Evolutionary conservation across 352 stramenopile species (phyloP), one percentile per base, ranked within the genome.

Genomic region (Globisporangium splendens): DNA sequence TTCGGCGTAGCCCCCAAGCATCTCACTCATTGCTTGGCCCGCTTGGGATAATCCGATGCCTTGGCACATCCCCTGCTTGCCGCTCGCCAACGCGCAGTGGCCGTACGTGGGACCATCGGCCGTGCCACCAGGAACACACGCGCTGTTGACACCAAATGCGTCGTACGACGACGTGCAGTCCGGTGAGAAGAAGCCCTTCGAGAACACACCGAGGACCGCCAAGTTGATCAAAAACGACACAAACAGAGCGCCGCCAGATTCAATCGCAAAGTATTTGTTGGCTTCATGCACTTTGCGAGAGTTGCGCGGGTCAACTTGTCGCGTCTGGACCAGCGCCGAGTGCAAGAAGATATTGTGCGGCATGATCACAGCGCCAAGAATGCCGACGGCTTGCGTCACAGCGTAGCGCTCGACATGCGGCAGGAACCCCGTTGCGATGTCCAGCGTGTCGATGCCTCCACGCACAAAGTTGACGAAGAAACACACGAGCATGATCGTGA

Each of bases 161-260:
- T 70, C 68, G 44, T 78, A 91, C 20, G 81, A 87, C 2, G 61
- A 18, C 0, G 77, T 74, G 56, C 84, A 94, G 52, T 94, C 80
- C 0, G 69, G 43, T 11, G 82, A 92, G 63, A 91, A 98, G 67
- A 98, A 98, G 2, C 89, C 83, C 46, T 98, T 93, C 3, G 96
- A 88, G 46, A 98, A 98, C 33, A 98, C 96, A 14, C 81, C 71
- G 1, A 91, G 68, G 13, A 99, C 90, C 0, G 93, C 92, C 41
- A 98, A 62, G 59, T 99, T 99, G 67, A 99, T 97, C 53, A 98
- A 69, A 43, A 98, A 98, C 10, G 88, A 96, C 48, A 98, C 83
- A 4, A 98, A 70, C 11, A 99, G 80, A 7, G 95, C 93, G 18
- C 96, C 65, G 18, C 79, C 79, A 3, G 92, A 81, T 66, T 99